These are phyloP conservation scores for Xerocomellus intermedius DNA, from an alignment of 768 basidiomycete genomes.

Conservation along the genomic window DNA sequence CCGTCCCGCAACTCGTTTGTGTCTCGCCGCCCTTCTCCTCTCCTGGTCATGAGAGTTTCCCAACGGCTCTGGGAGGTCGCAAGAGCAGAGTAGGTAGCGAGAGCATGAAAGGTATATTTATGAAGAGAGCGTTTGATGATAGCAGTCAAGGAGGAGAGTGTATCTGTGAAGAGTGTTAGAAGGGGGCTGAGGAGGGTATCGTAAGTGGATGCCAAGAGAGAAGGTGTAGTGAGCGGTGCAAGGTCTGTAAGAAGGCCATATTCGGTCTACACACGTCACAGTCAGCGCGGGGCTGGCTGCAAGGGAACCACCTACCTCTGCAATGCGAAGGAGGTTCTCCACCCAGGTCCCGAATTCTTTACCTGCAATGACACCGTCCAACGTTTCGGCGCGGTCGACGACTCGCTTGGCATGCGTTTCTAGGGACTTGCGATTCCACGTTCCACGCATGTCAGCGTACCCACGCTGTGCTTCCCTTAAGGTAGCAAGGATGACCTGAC, in stretches of 20 bases:
- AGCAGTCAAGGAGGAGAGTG: constrained; percentile 57
- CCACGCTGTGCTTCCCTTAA: constrained; percentile 77
- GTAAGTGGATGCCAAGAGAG: constrained; percentile 57
- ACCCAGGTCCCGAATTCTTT: constrained; percentile 74
- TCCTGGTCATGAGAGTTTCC: constrained; percentile 60
- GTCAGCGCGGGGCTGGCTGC: background rate
- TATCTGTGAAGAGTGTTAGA: constrained; percentile 61
- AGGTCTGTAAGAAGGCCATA: constrained; percentile 63
- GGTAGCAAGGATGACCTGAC: constrained; percentile 58
- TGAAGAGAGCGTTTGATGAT: constrained; percentile 77
- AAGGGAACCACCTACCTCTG: constrained; percentile 48
- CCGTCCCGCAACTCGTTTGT: constrained; percentile 74
- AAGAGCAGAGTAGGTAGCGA: constrained; percentile 64
- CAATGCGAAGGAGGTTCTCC: constrained; percentile 58
- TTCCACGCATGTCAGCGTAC: constrained; percentile 84
- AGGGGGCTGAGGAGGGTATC: constrained; percentile 63
- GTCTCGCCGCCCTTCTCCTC: constrained; percentile 45
- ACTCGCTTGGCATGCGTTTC: constrained; percentile 69
- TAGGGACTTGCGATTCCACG: constrained; percentile 72
- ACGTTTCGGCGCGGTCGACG: constrained; percentile 66
- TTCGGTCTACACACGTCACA: constrained; percentile 49
- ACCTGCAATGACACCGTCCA: constrained; percentile 64
- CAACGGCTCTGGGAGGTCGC: constrained; percentile 57
- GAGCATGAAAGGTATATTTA: constrained; percentile 76
- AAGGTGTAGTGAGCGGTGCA: constrained; percentile 53